Evolutionary conservation across 805 yeast species (phyloP).

Genomic region (Cyberlindnera mycetangii): DNA sequence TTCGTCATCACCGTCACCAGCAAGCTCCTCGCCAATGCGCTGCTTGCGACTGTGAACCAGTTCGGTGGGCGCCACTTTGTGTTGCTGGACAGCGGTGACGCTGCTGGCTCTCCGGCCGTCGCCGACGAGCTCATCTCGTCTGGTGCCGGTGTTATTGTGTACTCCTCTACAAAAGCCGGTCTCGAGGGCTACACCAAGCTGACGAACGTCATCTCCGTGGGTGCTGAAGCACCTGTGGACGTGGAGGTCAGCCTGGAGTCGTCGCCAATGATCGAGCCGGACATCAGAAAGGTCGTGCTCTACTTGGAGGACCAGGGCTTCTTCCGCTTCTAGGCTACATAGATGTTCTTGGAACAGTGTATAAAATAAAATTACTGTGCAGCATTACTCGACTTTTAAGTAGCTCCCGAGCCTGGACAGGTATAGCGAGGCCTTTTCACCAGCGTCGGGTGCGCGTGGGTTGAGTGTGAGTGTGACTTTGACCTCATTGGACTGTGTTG

Average conservation of each 20-base stretch:
- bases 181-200: constrained; percentile 6
- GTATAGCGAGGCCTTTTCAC: constrained; percentile 39
- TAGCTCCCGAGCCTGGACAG: constrained; percentile 21
- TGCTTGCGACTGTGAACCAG: constrained; percentile 89
- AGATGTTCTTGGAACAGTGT: not conserved
- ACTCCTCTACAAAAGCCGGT: constrained; percentile 26
- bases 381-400: constrained; percentile 5
- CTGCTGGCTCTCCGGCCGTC: constrained; percentile 52
- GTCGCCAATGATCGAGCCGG: constrained; percentile 67
- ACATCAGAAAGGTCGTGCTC: constrained; percentile 53
- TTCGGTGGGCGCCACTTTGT: constrained; percentile 73
- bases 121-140: constrained; percentile 77
- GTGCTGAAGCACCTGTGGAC: constrained; percentile 47
- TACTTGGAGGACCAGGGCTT: constrained; percentile 82
- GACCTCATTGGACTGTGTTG: constrained; percentile 28
- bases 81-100: constrained; percentile 38
- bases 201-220: constrained; percentile 36
- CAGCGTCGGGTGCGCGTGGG: constrained; percentile 40
- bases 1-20: constrained; percentile 70
- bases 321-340: constrained; percentile 49
- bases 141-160: constrained; percentile 88
- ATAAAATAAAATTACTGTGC: not conserved
- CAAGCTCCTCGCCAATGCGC: constrained; percentile 71
- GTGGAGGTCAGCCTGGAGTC: constrained; percentile 52
- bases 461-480: constrained; percentile 36